Base-by-base conservation (phyloP, 805 yeast genomes). In the Lachancea waltii region DNA sequence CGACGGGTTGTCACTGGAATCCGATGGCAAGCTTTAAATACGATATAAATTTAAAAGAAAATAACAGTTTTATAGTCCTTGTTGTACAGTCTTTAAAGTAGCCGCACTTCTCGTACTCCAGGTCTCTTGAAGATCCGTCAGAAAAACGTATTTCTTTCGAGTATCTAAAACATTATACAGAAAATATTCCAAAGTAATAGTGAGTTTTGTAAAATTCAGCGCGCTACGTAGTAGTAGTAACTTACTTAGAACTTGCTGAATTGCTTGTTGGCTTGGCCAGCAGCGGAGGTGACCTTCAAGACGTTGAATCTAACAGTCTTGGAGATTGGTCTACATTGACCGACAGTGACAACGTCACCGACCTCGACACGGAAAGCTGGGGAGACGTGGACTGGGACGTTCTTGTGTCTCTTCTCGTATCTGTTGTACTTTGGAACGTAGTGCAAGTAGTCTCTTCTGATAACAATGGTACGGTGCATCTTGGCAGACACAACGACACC, bases 331-430 rank as follows among this genome's bases (percentile, higher is more conserved):
- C 98, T 90, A 84, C 98, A 92, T 79, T 92, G 98, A 71, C 99
- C 99, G 72, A 92, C 97, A 63, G 95, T 89, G 65, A 92, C 98
- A 57, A 83, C 77, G 69, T 92, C 99, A 81, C 98, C 99, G 71
- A 89, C 97, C 70, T 75, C 75, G 63, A 90, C 96, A 78, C 99
- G 94, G 97, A 92, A 92, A 73, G 97, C 97, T 76, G 99, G 99
- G 57, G 97, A 90, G 65, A 92, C 85, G 79, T 92, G 99, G 64
- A 96, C 99, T 70, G 99, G 94, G 53, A 92, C 80, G 83, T 92
- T 92, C 92, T 92, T 92, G 85, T 92, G 99, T 80, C 99, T 87
- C 85, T 92, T 92, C 80, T 92, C 99, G 85, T 87, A 92, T 85
- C 99, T 89, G 95, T 90, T 92, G 80, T 92, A 92, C 83, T 92